Base-by-base conservation (phyloP, 148 eudicot genomes). In the Rhododendron griersonianum region DNA sequence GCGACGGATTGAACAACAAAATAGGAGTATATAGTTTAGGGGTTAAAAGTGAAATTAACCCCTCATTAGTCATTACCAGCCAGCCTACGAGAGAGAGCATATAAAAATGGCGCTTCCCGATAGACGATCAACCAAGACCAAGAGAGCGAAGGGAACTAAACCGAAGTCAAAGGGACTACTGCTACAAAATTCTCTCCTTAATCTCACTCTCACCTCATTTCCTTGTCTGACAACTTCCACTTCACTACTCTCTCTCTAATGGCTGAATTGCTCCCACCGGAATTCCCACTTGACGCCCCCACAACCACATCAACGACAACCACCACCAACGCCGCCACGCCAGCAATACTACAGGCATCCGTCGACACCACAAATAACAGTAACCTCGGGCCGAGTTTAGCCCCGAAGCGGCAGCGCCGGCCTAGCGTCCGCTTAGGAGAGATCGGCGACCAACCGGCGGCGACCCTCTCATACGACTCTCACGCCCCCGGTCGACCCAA, bases 361-460 rank as follows among this genome's bases (percentile, higher is more conserved):
- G 35, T 18, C 48, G 23, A 5, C 71, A 16, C n/a, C 71, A 47
- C 18, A 30, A 59, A 14, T 44, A 82, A 67, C 61, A 69, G 71
- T 77, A 61, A 30, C 21, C 0, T 83, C 15, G 85, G 85, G 25
- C 41, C 78, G 11, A 71, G 44, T 30, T 69, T 83, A 30, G 85
- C 61, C 61, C 85, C 91, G 45, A 91, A 91, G 84, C 89, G 92
- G 15, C 92, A 91, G 83, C 91, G 92, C 65, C 87, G 92, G 18
- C 92, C 92, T 47, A 91, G 92, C 28, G 92, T 91, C 71, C 91
- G 92, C 25, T 78, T 91, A 14, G 92, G 92, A 80, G 92, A 91
- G 83, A 91, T 91, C 88, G 92, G 92, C 53, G 88, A 85, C 33
- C 89, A 89, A 63, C 84, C 87, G 30, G 85, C 85, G 44, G 45